Evolutionary conservation across 768 basidiomycete species (phyloP).

Genomic region (Kwoniella dendrophila): DNA sequence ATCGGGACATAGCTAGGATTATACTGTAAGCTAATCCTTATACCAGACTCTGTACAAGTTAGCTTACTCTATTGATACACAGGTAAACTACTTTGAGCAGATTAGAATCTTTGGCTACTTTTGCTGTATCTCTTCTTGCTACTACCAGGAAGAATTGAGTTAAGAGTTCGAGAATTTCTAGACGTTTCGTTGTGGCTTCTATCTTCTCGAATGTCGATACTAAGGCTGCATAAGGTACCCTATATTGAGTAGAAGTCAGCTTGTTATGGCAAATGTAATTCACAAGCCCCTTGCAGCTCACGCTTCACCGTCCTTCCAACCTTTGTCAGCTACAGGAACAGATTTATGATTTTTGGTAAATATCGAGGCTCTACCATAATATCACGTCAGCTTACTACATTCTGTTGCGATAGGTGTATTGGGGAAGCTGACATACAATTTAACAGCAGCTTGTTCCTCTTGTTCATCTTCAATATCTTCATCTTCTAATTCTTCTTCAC

Average conservation of each 20-base stretch:
- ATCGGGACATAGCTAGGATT: conserved; percentile 79
- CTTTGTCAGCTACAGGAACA: conserved; percentile 62
- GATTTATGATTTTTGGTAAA: conserved; percentile 47
- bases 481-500: conserved; percentile 55
- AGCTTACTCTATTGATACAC: conserved; percentile 87
- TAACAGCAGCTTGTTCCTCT: conserved; percentile 61
- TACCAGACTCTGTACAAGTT: conserved; percentile 14
- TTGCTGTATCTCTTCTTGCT: conserved; percentile 77
- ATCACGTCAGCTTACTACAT: neutral
- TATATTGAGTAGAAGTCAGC: conserved; percentile 54
- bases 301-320: conserved; percentile 80
- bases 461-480: conserved; percentile 53
- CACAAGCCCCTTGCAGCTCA: conserved; percentile 58
- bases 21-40: conserved; percentile 5
- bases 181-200: conserved; percentile 89
- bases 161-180: conserved; percentile 86
- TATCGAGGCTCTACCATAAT: conserved; percentile 43
- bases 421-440: conserved; percentile 60
- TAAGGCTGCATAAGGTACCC: conserved; percentile 91
- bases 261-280: neutral
- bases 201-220: conserved; percentile 85
- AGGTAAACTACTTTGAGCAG: conserved; percentile 89
- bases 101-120: conserved; percentile 64
- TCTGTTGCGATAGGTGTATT: neutral
- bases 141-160: conserved; percentile 88